These are phyloP conservation scores for Lactifluus pinguis DNA, from an alignment of 768 basidiomycete species.

Conservation along the genomic window DNA sequence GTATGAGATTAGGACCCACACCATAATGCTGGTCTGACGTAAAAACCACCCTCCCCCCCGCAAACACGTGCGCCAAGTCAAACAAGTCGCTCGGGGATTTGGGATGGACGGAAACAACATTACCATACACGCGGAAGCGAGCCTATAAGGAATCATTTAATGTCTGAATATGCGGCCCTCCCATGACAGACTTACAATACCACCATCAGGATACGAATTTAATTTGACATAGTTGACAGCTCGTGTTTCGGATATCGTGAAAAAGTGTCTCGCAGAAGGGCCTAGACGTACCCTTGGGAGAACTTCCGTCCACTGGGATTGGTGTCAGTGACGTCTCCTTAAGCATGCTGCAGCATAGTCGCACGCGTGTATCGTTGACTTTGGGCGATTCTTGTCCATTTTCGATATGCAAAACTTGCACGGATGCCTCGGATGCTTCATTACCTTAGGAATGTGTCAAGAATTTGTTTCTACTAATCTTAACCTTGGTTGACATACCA, in stretches of 20 bases:
- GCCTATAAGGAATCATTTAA: slow-evolving; percentile 41
- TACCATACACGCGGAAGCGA: slow-evolving; percentile 86
- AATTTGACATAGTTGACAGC: slow-evolving; percentile 77
- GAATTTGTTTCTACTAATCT: background rate
- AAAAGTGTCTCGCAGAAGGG: slow-evolving; percentile 83
- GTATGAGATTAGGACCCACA: slow-evolving; percentile 79
- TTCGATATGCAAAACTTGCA: slow-evolving; percentile 47
- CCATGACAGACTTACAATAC: slow-evolving; percentile 56
- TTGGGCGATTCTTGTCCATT: slow-evolving; percentile 33
- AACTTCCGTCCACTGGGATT: slow-evolving; percentile 65
- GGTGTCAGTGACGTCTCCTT: background rate
- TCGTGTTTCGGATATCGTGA: slow-evolving; percentile 50
- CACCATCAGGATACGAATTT: slow-evolving; percentile 94
- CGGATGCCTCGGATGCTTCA: slow-evolving; percentile 75
- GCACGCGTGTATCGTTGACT: slow-evolving; percentile 45
- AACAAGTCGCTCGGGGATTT: slow-evolving; percentile 40
- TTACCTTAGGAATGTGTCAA: slow-evolving; percentile 44
- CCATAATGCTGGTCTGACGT: slow-evolving; percentile 96
- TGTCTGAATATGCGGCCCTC: slow-evolving; percentile 7
- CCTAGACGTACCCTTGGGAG: slow-evolving; percentile 70
- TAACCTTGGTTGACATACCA: slow-evolving; percentile 36
- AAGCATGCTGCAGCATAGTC: slow-evolving; percentile 19
- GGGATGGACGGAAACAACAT: slow-evolving; percentile 59
- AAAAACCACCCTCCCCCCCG: slow-evolving; percentile 75
- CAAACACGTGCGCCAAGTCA: slow-evolving; percentile 86